Evolutionary conservation across 768 basidiomycete genomes (phyloP).

Genomic region (Pleurotus tuber-regium): DNA sequence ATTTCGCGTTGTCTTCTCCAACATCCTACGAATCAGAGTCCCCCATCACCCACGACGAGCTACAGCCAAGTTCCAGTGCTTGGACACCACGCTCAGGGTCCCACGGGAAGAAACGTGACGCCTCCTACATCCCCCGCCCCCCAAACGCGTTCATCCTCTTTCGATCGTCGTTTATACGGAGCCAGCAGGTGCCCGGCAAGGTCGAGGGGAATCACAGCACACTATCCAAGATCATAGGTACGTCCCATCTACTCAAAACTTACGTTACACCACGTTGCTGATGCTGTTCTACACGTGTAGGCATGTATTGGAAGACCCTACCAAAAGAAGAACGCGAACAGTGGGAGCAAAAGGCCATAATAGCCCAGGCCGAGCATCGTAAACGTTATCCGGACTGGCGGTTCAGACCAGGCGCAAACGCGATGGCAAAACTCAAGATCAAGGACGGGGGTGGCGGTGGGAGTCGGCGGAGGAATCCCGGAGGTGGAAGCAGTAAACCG

Average conservation of each 20-base stretch:
- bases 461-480: constrained; percentile 16
- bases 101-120: constrained; percentile 64
- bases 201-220: constrained; percentile 81
- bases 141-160: constrained; percentile 88
- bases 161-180: constrained; percentile 73
- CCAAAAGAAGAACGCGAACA: constrained; percentile 62
- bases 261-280: constrained; percentile 10
- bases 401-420: constrained; percentile 62
- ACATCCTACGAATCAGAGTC: constrained; percentile 16
- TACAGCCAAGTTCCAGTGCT: constrained; percentile 18
- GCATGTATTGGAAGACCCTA: constrained; percentile 74
- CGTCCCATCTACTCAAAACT: constrained; percentile 16
- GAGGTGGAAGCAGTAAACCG: constrained; percentile 12
- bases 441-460: constrained; percentile 28
- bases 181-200: constrained; percentile 69
- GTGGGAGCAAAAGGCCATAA: constrained; percentile 75
- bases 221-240: constrained; percentile 80
- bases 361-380: constrained; percentile 73
- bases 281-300: constrained; percentile 28
- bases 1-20: not conserved
- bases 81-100: constrained; percentile 20
- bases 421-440: constrained; percentile 35
- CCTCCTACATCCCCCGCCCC: constrained; percentile 77
- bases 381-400: constrained; percentile 79
- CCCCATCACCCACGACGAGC: constrained; percentile 17